A percentile compares a stretch with the other conserved stretches of the same genome.
These are phyloP conservation scores for Populus trichocarpa DNA, from an alignment of 441 rosid genomes.

Conservation along the genomic window DNA sequence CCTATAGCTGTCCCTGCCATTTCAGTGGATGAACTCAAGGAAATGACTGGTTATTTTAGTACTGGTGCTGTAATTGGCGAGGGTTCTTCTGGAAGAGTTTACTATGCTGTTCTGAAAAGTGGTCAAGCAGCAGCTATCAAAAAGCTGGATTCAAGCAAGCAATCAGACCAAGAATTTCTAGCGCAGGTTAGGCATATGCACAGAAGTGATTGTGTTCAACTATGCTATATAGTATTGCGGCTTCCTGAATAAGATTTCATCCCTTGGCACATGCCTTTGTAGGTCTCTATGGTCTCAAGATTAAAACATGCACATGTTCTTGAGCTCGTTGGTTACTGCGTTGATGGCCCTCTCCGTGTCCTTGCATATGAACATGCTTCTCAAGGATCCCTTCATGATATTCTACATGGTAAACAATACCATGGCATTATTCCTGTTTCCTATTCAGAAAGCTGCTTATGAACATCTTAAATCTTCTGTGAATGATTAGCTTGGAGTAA, in stretches of 20 bases:
- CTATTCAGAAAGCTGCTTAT: background rate
- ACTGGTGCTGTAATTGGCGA: slow-evolving; percentile 80
- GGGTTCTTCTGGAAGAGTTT: slow-evolving; percentile 96
- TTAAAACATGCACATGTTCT: slow-evolving; percentile 80
- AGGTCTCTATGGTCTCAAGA: slow-evolving; percentile 86
- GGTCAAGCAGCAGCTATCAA: slow-evolving; percentile 78
- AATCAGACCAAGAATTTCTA: slow-evolving; percentile 63
- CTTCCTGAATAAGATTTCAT: background rate
- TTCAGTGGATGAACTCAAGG: slow-evolving; percentile 66
- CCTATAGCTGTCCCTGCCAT: slow-evolving; percentile 84
- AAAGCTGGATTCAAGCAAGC: slow-evolving; percentile 75
- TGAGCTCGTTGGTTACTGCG: slow-evolving; percentile 84
- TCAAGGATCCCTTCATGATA: slow-evolving; percentile 94
- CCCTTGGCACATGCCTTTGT: background rate
- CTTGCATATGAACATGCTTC: slow-evolving; percentile 91
- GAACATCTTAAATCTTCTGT: background rate
- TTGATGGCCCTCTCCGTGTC: slow-evolving; percentile 73
- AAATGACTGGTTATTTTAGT: slow-evolving; percentile 71
- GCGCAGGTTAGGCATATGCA: slow-evolving; percentile 13
- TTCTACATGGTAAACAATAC: slow-evolving; percentile 65
- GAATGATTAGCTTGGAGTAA: background rate
- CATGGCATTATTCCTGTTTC: background rate
- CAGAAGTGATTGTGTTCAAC: background rate
- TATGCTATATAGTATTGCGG: background rate
- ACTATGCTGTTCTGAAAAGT: slow-evolving; percentile 56